A percentile compares a stretch with the other conserved stretches of the same genome.
phyloP scores from a whole-genome alignment of 148 eudicot genomes.

The Drosera capensis region DNA sequence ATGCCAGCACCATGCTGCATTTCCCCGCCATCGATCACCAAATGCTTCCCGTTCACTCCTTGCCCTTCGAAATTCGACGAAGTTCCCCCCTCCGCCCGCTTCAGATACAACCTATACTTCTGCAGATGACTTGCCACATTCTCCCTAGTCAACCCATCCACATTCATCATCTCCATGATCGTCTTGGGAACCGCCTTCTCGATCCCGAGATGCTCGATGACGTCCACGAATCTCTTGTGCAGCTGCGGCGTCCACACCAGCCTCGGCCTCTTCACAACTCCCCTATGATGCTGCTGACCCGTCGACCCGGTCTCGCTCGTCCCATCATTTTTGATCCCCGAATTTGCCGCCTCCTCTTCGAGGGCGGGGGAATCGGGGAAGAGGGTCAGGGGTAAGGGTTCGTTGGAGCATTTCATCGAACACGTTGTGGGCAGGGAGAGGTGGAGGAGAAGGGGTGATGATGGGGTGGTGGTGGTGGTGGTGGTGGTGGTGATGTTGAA shows the following conservation, averaged over 20 bases:
- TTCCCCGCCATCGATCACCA: not conserved
- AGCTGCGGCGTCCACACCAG: slow-evolving; percentile 33
- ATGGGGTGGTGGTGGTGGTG: too few species aligned
- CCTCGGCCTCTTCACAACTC: slow-evolving; percentile 20
- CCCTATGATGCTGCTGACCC: too few species aligned
- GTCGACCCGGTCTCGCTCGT: not conserved
- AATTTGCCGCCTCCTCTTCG: too few species aligned
- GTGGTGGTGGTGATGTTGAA: too few species aligned
- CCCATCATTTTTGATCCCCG: too few species aligned
- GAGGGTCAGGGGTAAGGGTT: too few species aligned
- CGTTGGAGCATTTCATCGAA: too few species aligned
- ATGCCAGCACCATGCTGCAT: not conserved
- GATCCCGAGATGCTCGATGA: slow-evolving; percentile 25
- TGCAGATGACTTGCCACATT: slow-evolving; percentile 44
- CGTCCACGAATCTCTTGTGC: slow-evolving; percentile 33
- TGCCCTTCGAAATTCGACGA: not conserved
- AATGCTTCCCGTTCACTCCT: not conserved
- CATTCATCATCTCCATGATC: slow-evolving; percentile 38
- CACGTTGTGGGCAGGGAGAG: too few species aligned
- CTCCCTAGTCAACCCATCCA: slow-evolving; percentile 34
- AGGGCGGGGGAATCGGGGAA: too few species aligned
- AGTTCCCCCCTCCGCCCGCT: slow-evolving; percentile 19
- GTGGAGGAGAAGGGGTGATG: too few species aligned
- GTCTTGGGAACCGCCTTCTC: slow-evolving; percentile 38
- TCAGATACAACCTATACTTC: slow-evolving; percentile 34